phyloP scores from a whole-genome alignment of 106 monocot species.

The Apostasia ramifera region DNA sequence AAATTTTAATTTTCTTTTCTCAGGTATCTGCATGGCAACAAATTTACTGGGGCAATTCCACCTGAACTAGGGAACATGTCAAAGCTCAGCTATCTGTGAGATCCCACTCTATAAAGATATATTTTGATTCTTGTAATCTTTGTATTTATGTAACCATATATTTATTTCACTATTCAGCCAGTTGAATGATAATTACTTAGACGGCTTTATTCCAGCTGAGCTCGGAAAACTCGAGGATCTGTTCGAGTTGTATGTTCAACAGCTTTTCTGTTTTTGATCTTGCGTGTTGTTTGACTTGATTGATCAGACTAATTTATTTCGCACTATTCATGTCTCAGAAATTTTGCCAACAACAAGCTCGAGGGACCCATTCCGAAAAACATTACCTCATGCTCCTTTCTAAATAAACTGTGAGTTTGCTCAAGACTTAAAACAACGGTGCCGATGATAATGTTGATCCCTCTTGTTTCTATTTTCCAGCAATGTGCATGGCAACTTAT shows the following conservation, averaged over 20 bases:
- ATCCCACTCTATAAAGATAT: not conserved
- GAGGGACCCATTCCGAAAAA: conserved; percentile 81
- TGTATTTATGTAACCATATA: not conserved
- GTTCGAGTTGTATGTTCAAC: conserved; percentile 71
- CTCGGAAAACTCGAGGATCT: conserved; percentile 87
- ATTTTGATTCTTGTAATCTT: not conserved
- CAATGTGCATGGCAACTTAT: conserved; percentile 75
- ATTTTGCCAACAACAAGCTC: conserved; percentile 87
- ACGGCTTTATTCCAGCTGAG: conserved; percentile 70
- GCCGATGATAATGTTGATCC: not conserved
- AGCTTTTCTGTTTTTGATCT: not conserved
- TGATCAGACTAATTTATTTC: not conserved
- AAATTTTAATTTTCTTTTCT: not conserved
- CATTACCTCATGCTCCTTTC: conserved; percentile 73
- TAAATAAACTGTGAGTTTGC: conserved; percentile 80
- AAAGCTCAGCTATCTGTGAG: conserved; percentile 95
- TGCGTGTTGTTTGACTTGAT: not conserved
- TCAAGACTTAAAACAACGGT: not conserved
- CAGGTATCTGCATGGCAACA: conserved; percentile 95
- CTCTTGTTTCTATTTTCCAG: conserved; percentile 21
- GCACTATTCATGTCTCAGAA: conserved; percentile 27
- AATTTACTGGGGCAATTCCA: conserved; percentile 81
- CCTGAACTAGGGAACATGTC: conserved; percentile 96
- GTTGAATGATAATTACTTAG: conserved; percentile 75
- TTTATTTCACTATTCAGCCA: conserved; percentile 31